Evolutionary conservation across 345 rosid genomes (phyloP).

Genomic region (Eucalyptus virginea): DNA sequence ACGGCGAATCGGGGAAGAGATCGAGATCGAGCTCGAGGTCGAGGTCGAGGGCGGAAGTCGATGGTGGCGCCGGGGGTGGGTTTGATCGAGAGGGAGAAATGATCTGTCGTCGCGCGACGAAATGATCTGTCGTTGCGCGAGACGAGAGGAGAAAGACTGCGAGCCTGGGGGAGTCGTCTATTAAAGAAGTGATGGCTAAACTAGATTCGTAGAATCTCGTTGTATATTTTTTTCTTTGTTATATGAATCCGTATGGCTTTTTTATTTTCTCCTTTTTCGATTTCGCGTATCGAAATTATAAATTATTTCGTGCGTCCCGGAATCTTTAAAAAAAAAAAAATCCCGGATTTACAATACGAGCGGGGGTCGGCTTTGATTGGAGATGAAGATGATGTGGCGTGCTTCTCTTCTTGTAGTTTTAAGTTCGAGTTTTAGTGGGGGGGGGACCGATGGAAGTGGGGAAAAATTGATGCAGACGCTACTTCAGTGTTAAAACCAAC

Average conservation of each 20-base stretch:
- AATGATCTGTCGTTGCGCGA: not conserved
- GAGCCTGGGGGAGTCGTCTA: not conserved
- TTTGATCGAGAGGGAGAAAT: not conserved
- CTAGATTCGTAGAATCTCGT: not conserved
- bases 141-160: not conserved
- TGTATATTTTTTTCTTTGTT: not conserved
- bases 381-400: not conserved
- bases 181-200: not conserved
- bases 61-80: not conserved
- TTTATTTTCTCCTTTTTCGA: not conserved
- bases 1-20: not conserved
- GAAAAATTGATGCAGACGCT: no score
- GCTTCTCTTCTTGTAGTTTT: not conserved
- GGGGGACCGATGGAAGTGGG: not conserved
- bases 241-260: not conserved
- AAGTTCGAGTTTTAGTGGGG: not conserved
- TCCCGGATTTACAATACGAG: no score
- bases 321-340: not conserved
- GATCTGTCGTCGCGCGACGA: not conserved
- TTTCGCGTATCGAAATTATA: not conserved
- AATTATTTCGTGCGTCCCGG: fast-evolving
- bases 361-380: not conserved
- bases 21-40: not conserved
- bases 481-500: no score
- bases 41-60: not conserved